phyloP scores from a whole-genome alignment of 805 yeast species.

The Nakazawaea siamensis region DNA sequence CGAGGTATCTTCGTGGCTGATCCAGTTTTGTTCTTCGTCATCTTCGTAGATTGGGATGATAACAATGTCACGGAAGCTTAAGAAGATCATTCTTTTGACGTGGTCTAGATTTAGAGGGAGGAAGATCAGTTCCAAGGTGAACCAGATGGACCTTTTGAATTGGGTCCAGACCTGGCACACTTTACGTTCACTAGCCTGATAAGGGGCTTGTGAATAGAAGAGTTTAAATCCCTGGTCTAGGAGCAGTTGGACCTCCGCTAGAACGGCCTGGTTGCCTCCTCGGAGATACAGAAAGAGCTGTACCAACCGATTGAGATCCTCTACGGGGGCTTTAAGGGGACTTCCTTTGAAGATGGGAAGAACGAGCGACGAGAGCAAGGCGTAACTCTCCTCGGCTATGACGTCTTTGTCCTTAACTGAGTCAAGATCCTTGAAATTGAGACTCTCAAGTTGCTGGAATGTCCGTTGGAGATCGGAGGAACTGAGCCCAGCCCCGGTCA shows the following conservation, averaged over 20 bases:
- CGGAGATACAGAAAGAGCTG: constrained; percentile 26
- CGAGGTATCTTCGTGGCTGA: constrained; percentile 1
- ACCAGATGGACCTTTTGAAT: constrained; percentile 46
- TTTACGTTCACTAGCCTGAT: constrained; percentile 21
- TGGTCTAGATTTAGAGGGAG: constrained; percentile 46
- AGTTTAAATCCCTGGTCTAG: constrained; percentile 20
- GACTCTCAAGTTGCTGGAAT: constrained; percentile 20
- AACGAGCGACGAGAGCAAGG: constrained; percentile 30
- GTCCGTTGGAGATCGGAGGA: constrained; percentile 21
- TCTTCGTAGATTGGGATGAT: constrained; percentile 45
- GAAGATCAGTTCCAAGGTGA: constrained; percentile 52
- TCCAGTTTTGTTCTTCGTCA: constrained; percentile 13
- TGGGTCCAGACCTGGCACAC: constrained; percentile 45
- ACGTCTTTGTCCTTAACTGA: constrained; percentile 27
- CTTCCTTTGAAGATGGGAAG: constrained; percentile 43
- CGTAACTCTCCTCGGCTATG: constrained; percentile 43
- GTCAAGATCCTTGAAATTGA: constrained; percentile 19
- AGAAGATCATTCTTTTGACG: constrained; percentile 22
- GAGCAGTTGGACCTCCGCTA: constrained; percentile 28
- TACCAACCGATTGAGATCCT: constrained; percentile 45
- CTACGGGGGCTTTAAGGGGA: constrained; percentile 41
- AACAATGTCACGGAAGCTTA: constrained; percentile 43
- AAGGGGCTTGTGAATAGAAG: constrained; percentile 15
- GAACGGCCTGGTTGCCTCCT: constrained; percentile 35
- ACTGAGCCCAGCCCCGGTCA: constrained; percentile 19